Base-by-base conservation (phyloP, 306 rosid genomes). In the Cicer chorassanicum region DNA sequence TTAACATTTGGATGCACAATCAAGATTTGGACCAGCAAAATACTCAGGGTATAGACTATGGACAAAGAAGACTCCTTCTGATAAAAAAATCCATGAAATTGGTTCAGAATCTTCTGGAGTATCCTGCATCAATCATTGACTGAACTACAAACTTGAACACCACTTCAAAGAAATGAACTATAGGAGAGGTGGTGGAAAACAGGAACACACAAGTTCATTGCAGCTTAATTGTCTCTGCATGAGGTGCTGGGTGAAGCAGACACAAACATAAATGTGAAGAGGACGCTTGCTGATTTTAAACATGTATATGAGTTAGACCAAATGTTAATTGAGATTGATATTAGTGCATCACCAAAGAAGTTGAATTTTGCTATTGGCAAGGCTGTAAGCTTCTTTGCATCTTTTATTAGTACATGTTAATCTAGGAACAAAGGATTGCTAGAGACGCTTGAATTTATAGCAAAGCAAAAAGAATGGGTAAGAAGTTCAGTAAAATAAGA, bases 191-290 rank as follows among this genome's bases (percentile, higher is more conserved):
- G 1, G 11, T 7, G 34, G 10, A 29, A 54, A 54, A 54, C 34
- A 16, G 13, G 21, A 18, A 54, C 12, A 54, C 8, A 10, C 1
- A 5, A 4, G 4, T 11, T 24, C 15, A 1, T 9, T 57, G 64
- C 15, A 8, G 6, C 12, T 8, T 16, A 54, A 8, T 1, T 18
- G 12, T 54, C 12, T 7, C 6, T 53, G 59, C 34, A 18, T 2
- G 6, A 54, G 60, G 55, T 83, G 21, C 45, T 86, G 7, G 73
- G 75, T 1, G 87, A 86, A 68, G 84, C 87, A 8, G 84, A 86
- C 67, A 60, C 59, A 46, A 81, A 1, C 24, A 59, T 49, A 1
- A 29, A 16, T 0, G 82, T 86, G 8, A 83, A 68, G 75, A 63
- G 8, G 0, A 80, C 76, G 85, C 69, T 79, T 24, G 68, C 67